A percentile compares a stretch with the other conserved stretches of the same genome.
Evolutionary conservation across 768 basidiomycete genomes (phyloP).

Genomic region (Amanita rubescens): DNA sequence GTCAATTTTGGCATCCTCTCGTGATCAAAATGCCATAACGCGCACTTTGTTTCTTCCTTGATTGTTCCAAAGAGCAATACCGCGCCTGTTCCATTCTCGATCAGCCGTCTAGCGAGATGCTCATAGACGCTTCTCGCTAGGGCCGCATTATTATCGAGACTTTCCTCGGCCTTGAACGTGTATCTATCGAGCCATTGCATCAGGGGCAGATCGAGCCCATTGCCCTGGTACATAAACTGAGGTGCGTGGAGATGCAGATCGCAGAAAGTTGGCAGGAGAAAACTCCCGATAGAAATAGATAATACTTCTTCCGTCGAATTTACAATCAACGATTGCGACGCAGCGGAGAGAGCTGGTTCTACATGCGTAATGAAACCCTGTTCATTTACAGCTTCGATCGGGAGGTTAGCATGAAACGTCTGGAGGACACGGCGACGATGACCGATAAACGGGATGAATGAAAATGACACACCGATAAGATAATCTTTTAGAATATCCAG

Average conservation of each 20-base stretch:
- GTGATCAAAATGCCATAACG: neutral
- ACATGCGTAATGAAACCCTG: slow-evolving; percentile 48
- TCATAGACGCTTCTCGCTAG: slow-evolving; percentile 65
- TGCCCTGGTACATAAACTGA: slow-evolving; percentile 85
- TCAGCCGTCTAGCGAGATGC: slow-evolving; percentile 56
- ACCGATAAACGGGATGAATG: neutral
- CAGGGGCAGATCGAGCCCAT: slow-evolving; percentile 75
- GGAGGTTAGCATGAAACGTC: neutral
- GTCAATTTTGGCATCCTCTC: neutral
- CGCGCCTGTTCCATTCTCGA: slow-evolving; percentile 69
- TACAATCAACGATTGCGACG: slow-evolving; percentile 23
- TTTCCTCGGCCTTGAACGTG: slow-evolving; percentile 75
- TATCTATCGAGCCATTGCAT: slow-evolving; percentile 83
- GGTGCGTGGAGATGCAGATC: slow-evolving; percentile 87
- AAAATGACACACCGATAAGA: slow-evolving; percentile 38
- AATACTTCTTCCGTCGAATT: slow-evolving; percentile 16
- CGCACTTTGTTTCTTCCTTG: slow-evolving; percentile 74
- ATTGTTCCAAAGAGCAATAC: slow-evolving; percentile 83
- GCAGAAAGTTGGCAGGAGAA: slow-evolving; percentile 72
- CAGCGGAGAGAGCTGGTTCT: slow-evolving; percentile 26
- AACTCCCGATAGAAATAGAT: slow-evolving; percentile 43
- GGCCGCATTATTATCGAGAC: slow-evolving; percentile 51
- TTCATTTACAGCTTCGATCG: slow-evolving; percentile 21
- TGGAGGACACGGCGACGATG: neutral
- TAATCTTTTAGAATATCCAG: slow-evolving; percentile 51